Evolutionary conservation across 192 early-diverging fungal species (phyloP).

Genomic region (Umbelopsis sp.): DNA sequence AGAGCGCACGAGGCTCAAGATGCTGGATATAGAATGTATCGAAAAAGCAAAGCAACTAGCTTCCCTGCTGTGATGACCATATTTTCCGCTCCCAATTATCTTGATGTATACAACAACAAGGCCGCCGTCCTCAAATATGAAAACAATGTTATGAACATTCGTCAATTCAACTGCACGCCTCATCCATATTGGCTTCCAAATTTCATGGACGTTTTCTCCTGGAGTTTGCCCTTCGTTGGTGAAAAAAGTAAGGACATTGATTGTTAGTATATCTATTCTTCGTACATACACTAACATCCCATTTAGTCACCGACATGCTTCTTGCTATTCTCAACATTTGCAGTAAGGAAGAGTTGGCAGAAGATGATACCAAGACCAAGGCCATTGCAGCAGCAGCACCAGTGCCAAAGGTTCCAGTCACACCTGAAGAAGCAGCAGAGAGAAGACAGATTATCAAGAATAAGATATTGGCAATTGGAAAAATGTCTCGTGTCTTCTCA

Average conservation of each 20-base stretch:
- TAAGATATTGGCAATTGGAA: conserved; percentile 93
- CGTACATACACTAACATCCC: background rate
- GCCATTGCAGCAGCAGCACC: background rate
- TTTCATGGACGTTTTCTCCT: conserved; percentile 99
- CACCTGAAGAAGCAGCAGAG: conserved; percentile 57
- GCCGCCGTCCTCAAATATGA: conserved; percentile 98
- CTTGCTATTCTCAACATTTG: conserved; percentile 93
- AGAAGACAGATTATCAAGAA: conserved; percentile 72
- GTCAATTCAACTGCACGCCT: conserved; percentile 88
- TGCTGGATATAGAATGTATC: conserved; percentile 96
- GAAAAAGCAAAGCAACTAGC: conserved; percentile 88
- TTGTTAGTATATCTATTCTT: background rate
- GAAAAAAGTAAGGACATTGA: conserved; percentile 78
- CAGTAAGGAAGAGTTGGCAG: conserved; percentile 89
- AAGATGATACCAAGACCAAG: conserved; percentile 50
- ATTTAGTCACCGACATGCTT: conserved; percentile 93
- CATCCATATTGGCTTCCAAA: conserved; percentile 99
- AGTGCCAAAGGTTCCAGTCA: conserved; percentile 10
- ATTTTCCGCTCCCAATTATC: conserved; percentile 97
- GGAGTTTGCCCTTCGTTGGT: conserved; percentile 97
- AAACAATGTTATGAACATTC: conserved; percentile 99
- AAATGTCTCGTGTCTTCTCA: conserved; percentile 88
- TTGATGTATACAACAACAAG: conserved; percentile 99
- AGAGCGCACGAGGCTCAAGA: conserved; percentile 98
- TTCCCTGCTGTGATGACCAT: conserved; percentile 98